Conservation (phyloP, 352 stramenopile genomes). For the Phytophthora idaei region DNA sequence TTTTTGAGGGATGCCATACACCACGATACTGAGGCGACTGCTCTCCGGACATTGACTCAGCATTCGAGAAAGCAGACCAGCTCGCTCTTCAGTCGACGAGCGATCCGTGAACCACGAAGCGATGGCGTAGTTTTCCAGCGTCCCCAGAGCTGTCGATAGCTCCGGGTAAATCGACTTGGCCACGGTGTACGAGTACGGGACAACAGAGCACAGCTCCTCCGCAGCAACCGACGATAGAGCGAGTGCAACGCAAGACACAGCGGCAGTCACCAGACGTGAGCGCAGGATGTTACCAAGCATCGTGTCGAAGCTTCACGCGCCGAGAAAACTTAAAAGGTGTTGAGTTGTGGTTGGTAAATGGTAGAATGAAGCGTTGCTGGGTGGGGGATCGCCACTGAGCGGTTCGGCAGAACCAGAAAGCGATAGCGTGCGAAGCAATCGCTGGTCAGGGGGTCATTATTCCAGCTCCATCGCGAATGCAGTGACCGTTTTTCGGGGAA, state of each 20-base stretch:
- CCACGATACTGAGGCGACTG: constrained; percentile 57
- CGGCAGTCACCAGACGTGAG: constrained; percentile 10
- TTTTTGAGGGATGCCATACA: constrained; percentile 81
- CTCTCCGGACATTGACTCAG: constrained; percentile 38
- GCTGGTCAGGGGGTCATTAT: background rate
- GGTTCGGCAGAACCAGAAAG: background rate
- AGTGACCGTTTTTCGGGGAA: constrained; percentile 9
- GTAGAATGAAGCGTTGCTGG: constrained; percentile 18
- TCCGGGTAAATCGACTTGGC: constrained; percentile 51
- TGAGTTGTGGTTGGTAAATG: constrained; percentile 25
- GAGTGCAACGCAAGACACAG: constrained; percentile 15
- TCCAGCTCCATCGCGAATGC: constrained; percentile 9
- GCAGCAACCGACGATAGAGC: constrained; percentile 9
- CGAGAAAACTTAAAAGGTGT: background rate
- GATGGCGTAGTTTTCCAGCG: constrained; percentile 58
- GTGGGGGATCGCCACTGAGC: background rate
- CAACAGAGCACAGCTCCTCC: constrained; percentile 51
- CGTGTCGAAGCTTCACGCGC: background rate
- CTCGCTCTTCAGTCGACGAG: constrained; percentile 36
- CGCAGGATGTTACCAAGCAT: constrained; percentile 20
- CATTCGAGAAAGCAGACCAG: constrained; percentile 32
- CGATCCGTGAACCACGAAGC: constrained; percentile 74
- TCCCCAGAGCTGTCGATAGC: constrained; percentile 45
- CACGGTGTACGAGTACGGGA: constrained; percentile 44
- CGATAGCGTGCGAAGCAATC: constrained; percentile 6